Evolutionary conservation across 192 early-diverging fungal species (phyloP), one percentile per base, ranked within the genome.

Genomic region (Oehlia diaphana): DNA sequence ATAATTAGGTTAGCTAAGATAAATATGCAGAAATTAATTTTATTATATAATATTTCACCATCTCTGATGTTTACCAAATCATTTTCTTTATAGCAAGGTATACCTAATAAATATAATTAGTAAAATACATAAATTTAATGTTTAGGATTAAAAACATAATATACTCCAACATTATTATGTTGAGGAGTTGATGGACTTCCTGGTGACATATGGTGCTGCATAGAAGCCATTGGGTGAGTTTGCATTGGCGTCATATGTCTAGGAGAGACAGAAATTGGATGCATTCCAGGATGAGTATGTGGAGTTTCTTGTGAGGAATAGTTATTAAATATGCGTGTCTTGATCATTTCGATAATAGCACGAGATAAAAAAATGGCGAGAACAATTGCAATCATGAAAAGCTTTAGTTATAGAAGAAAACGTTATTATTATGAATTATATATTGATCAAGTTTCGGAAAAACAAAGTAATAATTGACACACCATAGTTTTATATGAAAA

Each of bases 401-500:
- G 28, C 65, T 67, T 67, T 35, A 35, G 35, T 33, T 67, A 67
- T 67, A 33, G 19, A 37, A 33, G 33, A 35, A 33, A 19, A 16
- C 12, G 10, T 66, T 26, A 16, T 33, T 33, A 33, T 33, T 19
- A 31, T 8, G 14, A 67, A 14, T 28, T 8, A 33, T 74, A 9
- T 23, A 33, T 74, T 14, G 61, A 74, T n/a, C 16, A 58, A 19
- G 16, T 7, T 58, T 58, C 5, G 26, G 2, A 16, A 74, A 33
- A 26, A 58, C 26, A 26, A 9, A 16, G 26, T 33, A 61, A 50
- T 16, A 33, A 53, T 58, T 63, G 7, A 8, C 62, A 14, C 37
- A 76, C 74, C 74, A 76, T 63, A 4, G 74, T 42, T 33, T 76
- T 76, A 76, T 76, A 76, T 12, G 74, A 76, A n/a, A 76, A 39